Conservation (phyloP, 2,329 filamentous ascomycete species). For the Didymellaceae sp. region DNA sequence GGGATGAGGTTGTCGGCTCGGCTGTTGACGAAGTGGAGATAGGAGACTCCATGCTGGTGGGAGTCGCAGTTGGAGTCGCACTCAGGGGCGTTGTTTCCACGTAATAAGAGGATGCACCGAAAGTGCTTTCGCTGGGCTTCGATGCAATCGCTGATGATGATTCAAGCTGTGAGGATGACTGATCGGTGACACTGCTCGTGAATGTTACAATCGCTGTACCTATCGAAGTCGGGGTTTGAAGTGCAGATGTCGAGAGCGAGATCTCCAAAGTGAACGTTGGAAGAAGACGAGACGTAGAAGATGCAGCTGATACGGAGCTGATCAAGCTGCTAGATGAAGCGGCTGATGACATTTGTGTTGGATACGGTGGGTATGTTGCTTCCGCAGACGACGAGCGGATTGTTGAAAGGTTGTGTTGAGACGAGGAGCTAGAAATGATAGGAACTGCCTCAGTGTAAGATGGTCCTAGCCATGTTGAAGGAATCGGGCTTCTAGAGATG, state of each 20-base stretch:
- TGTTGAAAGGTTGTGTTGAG: background rate
- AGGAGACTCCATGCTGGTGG: background rate
- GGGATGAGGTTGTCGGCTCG: background rate
- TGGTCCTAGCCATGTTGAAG: conserved; percentile 9
- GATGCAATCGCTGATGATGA: background rate
- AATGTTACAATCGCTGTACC: background rate
- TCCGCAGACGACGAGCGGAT: background rate
- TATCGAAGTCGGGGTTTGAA: background rate
- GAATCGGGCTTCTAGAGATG: background rate
- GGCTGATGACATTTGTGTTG: background rate
- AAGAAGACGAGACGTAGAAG: background rate
- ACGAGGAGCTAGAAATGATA: too few species aligned
- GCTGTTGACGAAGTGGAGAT: background rate
- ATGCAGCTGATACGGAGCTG: background rate
- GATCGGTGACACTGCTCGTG: background rate
- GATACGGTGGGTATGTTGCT: conserved; percentile 1
- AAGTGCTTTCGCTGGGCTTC: background rate
- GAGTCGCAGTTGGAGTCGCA: background rate
- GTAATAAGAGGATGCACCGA: background rate
- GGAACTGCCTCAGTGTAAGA: conserved; percentile 9
- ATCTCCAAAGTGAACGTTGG: conserved; percentile 9
- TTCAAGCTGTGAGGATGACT: background rate
- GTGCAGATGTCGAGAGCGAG: background rate
- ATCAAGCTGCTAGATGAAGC: background rate
- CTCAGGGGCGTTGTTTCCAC: background rate